Evolutionary conservation across 2,329 filamentous ascomycete species (phyloP).

Genomic region (Daldinia eschscholtzii): DNA sequence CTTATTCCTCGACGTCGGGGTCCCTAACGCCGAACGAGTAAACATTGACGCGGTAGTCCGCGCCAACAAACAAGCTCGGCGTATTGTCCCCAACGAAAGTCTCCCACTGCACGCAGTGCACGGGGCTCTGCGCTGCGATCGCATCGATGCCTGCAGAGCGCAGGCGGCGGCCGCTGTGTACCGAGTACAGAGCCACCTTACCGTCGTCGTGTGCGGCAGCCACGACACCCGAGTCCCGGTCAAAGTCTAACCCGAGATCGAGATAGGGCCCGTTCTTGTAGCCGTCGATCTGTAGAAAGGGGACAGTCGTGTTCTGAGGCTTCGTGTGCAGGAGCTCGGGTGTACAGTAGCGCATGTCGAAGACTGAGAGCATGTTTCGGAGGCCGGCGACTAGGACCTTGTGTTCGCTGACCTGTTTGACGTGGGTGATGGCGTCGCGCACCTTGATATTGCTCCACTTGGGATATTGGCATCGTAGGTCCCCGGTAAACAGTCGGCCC

Average conservation of each 20-base stretch:
- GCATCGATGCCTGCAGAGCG: constrained; percentile 41
- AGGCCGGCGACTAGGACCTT: constrained; percentile 68
- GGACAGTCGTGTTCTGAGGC: constrained; percentile 40
- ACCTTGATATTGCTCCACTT: constrained; percentile 49
- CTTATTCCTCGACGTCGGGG: background rate
- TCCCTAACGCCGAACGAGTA: constrained; percentile 57
- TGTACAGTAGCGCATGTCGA: constrained; percentile 65
- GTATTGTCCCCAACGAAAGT: constrained; percentile 59
- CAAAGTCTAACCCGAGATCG: constrained; percentile 66
- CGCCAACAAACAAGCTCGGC: constrained; percentile 63
- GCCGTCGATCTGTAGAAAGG: constrained; percentile 62
- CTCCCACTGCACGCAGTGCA: constrained; percentile 62
- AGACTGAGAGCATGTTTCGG: constrained; percentile 63
- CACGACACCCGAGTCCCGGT: constrained; percentile 61
- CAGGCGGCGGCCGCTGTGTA: constrained; percentile 60
- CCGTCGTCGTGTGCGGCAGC: constrained; percentile 67
- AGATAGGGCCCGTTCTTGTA: constrained; percentile 65
- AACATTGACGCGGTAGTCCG: constrained; percentile 56
- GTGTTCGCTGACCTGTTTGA: constrained; percentile 63
- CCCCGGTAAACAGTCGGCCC: constrained; percentile 60
- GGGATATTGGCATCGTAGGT: constrained; percentile 55
- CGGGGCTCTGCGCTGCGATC: constrained; percentile 46
- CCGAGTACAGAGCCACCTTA: constrained; percentile 63
- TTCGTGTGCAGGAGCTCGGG: background rate
- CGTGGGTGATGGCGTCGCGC: constrained; percentile 61